Conservation (phyloP, 169 alveolate species). For the Eimeria necatrix region DNA sequence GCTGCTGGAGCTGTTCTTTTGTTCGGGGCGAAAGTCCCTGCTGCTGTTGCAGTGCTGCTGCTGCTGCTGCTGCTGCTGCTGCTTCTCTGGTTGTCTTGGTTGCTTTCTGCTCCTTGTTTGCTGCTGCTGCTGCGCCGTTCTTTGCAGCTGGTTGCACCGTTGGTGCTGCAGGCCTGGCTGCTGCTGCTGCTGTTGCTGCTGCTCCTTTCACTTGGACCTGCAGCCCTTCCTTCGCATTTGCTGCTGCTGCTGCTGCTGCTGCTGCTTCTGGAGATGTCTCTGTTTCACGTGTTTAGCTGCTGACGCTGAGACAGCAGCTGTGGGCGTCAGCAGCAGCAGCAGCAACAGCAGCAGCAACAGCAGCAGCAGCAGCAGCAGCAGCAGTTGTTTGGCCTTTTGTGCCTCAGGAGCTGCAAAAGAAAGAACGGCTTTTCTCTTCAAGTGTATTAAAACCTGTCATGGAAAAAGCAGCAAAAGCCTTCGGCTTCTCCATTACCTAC, state of each 20-base stretch:
- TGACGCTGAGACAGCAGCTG: background rate
- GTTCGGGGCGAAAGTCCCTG: too few relatives aligned
- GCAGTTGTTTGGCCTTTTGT: background rate
- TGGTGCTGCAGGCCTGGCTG: too few relatives aligned
- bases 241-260: conserved; percentile 35
- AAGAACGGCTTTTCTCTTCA: conserved; percentile 59
- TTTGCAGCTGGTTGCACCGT: too few relatives aligned
- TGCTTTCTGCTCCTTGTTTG: too few relatives aligned
- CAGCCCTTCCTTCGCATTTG: too few relatives aligned
- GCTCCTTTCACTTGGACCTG: too few relatives aligned
- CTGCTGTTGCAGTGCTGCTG: too few relatives aligned
- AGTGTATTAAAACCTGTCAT: conserved; percentile 26
- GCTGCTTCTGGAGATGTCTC: background rate
- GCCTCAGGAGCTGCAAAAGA: conserved; percentile 66
- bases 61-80: too few relatives aligned
- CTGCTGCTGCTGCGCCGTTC: too few relatives aligned
- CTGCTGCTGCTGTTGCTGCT: too few relatives aligned
- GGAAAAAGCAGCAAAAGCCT: conserved; percentile 26
- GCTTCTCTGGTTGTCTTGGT: too few relatives aligned
- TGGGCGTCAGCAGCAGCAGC: background rate
- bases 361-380: background rate
- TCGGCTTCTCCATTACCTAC: conserved; percentile 35
- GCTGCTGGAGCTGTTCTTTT: too few relatives aligned
- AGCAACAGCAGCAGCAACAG: background rate
- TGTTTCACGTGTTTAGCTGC: background rate